Evolutionary conservation across 2,329 filamentous ascomycete genomes (phyloP), one percentile per base, ranked within the genome.

Genomic region (Esteya vermicola): DNA sequence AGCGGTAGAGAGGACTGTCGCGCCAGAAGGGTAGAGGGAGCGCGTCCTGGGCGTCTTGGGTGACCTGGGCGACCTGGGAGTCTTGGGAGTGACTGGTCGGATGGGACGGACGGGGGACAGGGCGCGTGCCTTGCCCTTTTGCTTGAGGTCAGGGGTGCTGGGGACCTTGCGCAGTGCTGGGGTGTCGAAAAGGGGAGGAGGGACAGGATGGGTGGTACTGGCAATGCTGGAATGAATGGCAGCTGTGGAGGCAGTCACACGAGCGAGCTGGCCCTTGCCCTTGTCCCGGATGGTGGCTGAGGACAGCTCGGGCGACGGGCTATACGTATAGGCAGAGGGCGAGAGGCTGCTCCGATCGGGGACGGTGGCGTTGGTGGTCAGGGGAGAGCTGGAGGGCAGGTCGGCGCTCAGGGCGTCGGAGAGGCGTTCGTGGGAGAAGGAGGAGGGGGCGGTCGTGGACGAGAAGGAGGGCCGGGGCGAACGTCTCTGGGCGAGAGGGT

Each of bases 81-180:
- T n/a, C n/a, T n/a, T n/a, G n/a, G n/a, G n/a, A n/a, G n/a, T n/a
- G n/a, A n/a, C n/a, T n/a, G n/a, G n/a, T n/a, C n/a, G n/a, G n/a
- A n/a, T n/a, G n/a, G n/a, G n/a, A n/a, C n/a, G n/a, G n/a, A n/a
- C n/a, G n/a, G n/a, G n/a, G n/a, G n/a, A n/a, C n/a, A n/a, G n/a
- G n/a, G n/a, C n/a, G n/a, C n/a, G n/a, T n/a, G n/a, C n/a, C 36
- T 44, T 42, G 32, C 61, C 57, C 47, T 60, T 64, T 43, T 55
- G 59, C 52, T 67, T 65, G 41, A 55, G 46, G 48, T 68, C 63
- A 18, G 60, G 58, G 33, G 60, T 63, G 23, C 55, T 57, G 33
- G 60, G 57, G 16, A 74, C 68, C 51, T 70, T 70, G 41, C 70
- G 70, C 43, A 75, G 52, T 39, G 70, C 70, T 69, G 35, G 67